Evolutionary conservation across 441 rosid species (phyloP).

Genomic region (Populus trichocarpa): DNA sequence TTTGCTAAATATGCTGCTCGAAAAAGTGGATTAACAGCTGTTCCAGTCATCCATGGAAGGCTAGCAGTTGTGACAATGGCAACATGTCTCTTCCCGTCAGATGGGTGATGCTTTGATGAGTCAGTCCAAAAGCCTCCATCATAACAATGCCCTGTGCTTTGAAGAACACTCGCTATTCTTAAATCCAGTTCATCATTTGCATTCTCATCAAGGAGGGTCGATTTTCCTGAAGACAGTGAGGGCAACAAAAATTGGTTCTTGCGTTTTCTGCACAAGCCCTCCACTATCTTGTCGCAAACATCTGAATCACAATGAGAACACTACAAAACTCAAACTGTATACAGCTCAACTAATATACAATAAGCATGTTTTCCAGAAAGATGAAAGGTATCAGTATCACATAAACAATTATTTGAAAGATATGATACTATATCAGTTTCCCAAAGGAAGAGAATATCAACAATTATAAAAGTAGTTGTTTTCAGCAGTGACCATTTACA

Average conservation of each 20-base stretch:
- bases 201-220: slow-evolving; percentile 51
- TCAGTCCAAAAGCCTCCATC: slow-evolving; percentile 94
- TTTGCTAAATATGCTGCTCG: slow-evolving; percentile 88
- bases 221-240: slow-evolving; percentile 56
- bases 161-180: slow-evolving; percentile 89
- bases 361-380: neutral
- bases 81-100: slow-evolving; percentile 74
- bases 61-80: slow-evolving; percentile 97
- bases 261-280: slow-evolving; percentile 77
- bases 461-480: neutral
- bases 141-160: slow-evolving; percentile 90
- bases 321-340: slow-evolving; percentile 5
- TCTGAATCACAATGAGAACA: slow-evolving; percentile 42
- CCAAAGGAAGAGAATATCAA: neutral
- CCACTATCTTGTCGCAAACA: slow-evolving; percentile 77
- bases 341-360: neutral
- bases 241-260: slow-evolving; percentile 62
- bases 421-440: neutral
- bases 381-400: neutral
- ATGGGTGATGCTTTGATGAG: slow-evolving; percentile 42
- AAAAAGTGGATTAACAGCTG: slow-evolving; percentile 96
- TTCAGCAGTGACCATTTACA: neutral
- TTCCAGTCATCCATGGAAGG: slow-evolving; percentile 99
- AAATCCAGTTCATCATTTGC: slow-evolving; percentile 65
- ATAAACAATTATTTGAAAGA: neutral